Evolutionary conservation across 1,284 basidiomycete species (phyloP).

Genomic region (Hemileia vastatrix): DNA sequence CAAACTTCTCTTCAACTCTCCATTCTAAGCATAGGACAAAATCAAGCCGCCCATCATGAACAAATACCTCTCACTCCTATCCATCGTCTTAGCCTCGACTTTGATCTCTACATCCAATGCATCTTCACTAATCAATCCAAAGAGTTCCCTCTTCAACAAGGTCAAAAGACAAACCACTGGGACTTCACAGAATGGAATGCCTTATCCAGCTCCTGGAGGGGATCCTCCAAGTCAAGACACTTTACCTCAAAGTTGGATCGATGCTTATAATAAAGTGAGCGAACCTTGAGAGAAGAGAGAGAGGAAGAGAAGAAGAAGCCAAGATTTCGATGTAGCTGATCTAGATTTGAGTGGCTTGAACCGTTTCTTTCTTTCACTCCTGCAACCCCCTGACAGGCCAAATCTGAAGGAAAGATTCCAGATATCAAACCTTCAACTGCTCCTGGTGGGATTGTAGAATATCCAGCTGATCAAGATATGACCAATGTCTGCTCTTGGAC

Average conservation of each 20-base stretch:
- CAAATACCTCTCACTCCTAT: background rate
- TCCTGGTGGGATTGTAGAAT: conserved; percentile 22
- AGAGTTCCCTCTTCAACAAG: conserved; percentile 21
- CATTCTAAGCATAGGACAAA: too few species aligned
- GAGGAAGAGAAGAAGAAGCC: too few species aligned
- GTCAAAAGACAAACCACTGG: conserved; percentile 28
- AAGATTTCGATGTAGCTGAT: too few species aligned
- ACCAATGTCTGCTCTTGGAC: conserved; percentile 37
- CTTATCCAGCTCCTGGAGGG: conserved; percentile 31
- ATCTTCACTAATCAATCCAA: background rate
- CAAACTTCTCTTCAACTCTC: too few species aligned
- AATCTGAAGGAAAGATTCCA: conserved; percentile 33
- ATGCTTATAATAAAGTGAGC: too few species aligned
- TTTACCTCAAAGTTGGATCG: conserved; percentile 28
- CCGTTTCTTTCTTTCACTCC: background rate
- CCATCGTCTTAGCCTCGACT: background rate
- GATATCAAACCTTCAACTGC: conserved; percentile 31
- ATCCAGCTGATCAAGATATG: conserved; percentile 31
- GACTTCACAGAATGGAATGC: conserved; percentile 32
- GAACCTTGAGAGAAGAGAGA: too few species aligned
- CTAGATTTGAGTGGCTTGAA: background rate
- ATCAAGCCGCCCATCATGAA: background rate
- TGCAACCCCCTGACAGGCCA: conserved; percentile 17
- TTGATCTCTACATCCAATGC: background rate
- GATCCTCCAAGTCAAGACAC: conserved; percentile 27